These are phyloP conservation scores for Ophiostoma quercus DNA, from an alignment of 2,329 filamentous ascomycete genomes.

Conservation along the genomic window DNA sequence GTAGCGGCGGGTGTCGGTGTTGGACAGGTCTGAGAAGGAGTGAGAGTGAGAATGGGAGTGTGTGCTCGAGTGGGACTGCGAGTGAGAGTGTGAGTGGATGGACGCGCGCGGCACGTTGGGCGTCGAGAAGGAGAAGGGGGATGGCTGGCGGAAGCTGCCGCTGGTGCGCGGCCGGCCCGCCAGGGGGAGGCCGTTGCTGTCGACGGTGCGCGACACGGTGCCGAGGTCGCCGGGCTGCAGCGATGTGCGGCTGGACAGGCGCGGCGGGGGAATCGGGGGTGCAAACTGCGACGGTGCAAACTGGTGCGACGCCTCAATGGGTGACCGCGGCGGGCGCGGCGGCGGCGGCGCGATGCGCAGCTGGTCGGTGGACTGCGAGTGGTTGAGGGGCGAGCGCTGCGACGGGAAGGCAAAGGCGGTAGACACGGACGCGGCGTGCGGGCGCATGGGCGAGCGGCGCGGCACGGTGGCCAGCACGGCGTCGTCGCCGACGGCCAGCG, in stretches of 20 bases:
- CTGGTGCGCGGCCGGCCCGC: conserved; percentile 36
- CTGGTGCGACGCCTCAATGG: conserved; percentile 35
- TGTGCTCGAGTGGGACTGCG: conserved; percentile 23
- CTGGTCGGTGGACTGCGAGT: conserved; percentile 47
- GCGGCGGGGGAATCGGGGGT: conserved; percentile 46
- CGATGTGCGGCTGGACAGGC: conserved; percentile 52
- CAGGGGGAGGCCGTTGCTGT: background rate
- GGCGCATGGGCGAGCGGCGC: conserved; percentile 31
- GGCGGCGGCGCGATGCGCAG: conserved; percentile 39
- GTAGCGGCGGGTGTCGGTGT: conserved; percentile 29
- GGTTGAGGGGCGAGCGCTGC: conserved; percentile 38
- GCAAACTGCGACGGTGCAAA: conserved; percentile 37
- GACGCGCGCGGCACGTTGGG: background rate
- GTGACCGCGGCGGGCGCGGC: conserved; percentile 48
- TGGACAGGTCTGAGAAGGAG: conserved; percentile 26
- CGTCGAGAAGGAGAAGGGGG: conserved; percentile 11
- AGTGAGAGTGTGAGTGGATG: background rate
- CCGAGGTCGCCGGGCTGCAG: conserved; percentile 43
- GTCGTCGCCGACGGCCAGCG: conserved; percentile 28
- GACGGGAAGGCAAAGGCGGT: background rate
- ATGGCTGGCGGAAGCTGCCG: conserved; percentile 40
- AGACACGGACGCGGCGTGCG: conserved; percentile 31
- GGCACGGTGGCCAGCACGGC: conserved; percentile 22
- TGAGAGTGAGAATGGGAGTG: conserved; percentile 21
- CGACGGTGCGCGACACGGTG: conserved; percentile 28